Percentiles rank a stretch among this genome's conserved stretches.
Conservation (phyloP, 805 yeast genomes). For the fission yeast (Schizosaccharomyces pombe) region DNA sequence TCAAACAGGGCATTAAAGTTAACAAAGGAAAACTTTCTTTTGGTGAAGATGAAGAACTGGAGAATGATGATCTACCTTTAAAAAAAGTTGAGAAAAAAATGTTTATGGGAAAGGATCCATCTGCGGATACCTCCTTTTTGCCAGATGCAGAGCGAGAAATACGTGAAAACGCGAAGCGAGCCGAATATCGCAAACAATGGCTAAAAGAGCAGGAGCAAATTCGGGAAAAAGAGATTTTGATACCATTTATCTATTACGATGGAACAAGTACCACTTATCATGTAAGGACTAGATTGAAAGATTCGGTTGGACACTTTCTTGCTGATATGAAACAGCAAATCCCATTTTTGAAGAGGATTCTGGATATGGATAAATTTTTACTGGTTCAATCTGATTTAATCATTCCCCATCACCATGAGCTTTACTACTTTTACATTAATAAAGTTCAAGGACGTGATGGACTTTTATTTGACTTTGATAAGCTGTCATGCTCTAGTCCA, state of each 20-base stretch:
- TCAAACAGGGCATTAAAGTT: not conserved
- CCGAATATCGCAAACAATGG: slow-evolving; percentile 7
- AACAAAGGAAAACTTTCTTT: not conserved
- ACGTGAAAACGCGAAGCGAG: slow-evolving; percentile 4
- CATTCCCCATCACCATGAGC: slow-evolving; percentile 15
- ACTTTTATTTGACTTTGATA: slow-evolving; percentile 11
- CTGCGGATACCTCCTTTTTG: not conserved
- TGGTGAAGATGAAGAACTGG: not conserved
- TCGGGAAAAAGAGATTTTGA: slow-evolving; percentile 8
- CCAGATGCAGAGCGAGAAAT: not conserved
- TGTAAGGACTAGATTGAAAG: slow-evolving; percentile 12
- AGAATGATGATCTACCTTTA: not conserved
- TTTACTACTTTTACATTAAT: slow-evolving; percentile 12
- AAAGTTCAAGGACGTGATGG: slow-evolving; percentile 12
- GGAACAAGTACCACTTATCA: slow-evolving; percentile 10
- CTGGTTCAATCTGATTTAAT: slow-evolving; percentile 13
- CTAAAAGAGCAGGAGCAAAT: slow-evolving; percentile 9
- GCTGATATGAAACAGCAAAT: slow-evolving; percentile 12
- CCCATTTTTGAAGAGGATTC: slow-evolving; percentile 12
- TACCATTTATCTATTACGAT: slow-evolving; percentile 13
- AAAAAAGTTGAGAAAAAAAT: not conserved
- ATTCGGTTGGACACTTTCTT: slow-evolving; percentile 13
- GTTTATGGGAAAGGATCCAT: not conserved
- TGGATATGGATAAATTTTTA: slow-evolving; percentile 14
- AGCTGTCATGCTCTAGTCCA: slow-evolving; percentile 7